Conservation (phyloP, 148 eudicot species). For the Tetragonia tetragonoides region DNA sequence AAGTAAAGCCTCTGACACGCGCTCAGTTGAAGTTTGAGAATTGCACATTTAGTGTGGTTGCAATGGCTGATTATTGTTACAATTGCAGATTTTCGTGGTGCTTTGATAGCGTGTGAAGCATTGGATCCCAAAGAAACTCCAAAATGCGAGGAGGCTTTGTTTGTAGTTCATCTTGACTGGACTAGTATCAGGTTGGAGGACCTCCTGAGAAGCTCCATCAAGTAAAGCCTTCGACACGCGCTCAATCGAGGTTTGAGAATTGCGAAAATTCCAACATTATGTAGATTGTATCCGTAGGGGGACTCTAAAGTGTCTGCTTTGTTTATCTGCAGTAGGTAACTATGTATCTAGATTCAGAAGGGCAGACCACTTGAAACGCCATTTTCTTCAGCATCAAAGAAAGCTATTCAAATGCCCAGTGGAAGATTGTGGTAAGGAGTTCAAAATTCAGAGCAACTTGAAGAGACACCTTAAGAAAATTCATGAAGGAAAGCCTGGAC, state of each 20-base stretch:
- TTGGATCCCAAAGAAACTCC: constrained; percentile 99
- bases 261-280: neutral
- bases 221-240: constrained; percentile 47
- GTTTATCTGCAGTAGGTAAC: constrained; percentile 52
- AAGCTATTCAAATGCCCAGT: constrained; percentile 72
- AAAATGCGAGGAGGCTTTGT: constrained; percentile 92
- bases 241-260: constrained; percentile 29
- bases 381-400: constrained; percentile 69
- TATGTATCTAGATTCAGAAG: constrained; percentile 77
- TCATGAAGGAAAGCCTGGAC: constrained; percentile 41
- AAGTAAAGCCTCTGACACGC: constrained; percentile 51
- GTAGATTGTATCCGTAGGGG: constrained; percentile 16
- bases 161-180: constrained; percentile 66
- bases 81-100: constrained; percentile 39
- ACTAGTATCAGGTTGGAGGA: constrained; percentile 99
- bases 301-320: neutral
- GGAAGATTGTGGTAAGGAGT: constrained; percentile 44
- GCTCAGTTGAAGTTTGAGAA: constrained; percentile 4
- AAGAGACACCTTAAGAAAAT: constrained; percentile 67
- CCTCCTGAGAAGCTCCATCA: constrained; percentile 99
- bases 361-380: constrained; percentile 85
- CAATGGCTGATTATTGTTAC: constrained; percentile 11
- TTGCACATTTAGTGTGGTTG: neutral
- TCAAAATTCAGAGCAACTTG: constrained; percentile 61
- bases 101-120: constrained; percentile 79